Percentiles rank a stretch among this genome's conserved stretches.
Evolutionary conservation across 2,329 filamentous ascomycete species (phyloP).

Genomic region (Penicillium sp.): DNA sequence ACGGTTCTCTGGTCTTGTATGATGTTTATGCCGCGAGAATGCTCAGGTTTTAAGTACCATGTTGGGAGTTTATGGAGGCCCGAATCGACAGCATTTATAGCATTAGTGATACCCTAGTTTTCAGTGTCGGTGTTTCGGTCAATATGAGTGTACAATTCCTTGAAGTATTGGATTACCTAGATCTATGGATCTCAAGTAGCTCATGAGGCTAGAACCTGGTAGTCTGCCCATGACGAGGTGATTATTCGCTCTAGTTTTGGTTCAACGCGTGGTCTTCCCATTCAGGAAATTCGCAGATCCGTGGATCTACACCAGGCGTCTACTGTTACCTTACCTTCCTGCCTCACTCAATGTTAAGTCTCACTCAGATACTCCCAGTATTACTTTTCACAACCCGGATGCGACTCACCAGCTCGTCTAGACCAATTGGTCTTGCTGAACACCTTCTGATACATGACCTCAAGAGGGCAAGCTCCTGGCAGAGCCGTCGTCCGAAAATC

Average conservation of each 20-base stretch:
- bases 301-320: neutral
- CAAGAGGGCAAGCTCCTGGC: neutral
- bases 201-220: neutral
- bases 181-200: neutral
- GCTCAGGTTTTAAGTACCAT: neutral
- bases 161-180: neutral
- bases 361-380: too few relatives aligned
- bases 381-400: neutral
- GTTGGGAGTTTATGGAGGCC: conserved; percentile 4
- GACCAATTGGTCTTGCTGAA: neutral
- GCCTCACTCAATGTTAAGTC: neutral
- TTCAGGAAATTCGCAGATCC: neutral
- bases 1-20: conserved; percentile 56
- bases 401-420: neutral
- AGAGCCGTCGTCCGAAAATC: neutral
- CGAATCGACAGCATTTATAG: conserved; percentile 10
- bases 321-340: neutral
- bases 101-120: conserved; percentile 27
- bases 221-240: conserved; percentile 1
- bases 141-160: neutral
- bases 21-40: neutral
- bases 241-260: conserved; percentile 8
- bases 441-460: neutral
- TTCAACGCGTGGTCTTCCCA: neutral
- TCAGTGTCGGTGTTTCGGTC: conserved; percentile 10